Base-by-base conservation (phyloP, 73 alveolate species). In the Durusdinium trenchii region DNA sequence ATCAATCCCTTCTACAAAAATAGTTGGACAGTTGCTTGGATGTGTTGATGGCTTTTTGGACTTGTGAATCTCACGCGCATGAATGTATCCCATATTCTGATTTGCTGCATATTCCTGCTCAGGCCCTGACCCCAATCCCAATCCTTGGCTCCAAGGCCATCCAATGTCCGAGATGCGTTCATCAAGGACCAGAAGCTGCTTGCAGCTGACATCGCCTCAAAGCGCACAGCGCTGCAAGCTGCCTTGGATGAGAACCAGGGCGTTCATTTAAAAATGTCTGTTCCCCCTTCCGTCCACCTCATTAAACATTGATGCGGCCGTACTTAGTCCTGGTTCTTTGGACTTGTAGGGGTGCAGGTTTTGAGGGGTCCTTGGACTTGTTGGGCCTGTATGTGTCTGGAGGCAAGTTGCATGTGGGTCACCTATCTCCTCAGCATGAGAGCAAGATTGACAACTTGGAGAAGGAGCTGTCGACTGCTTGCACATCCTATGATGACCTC, bases 231-330 rank as follows among this genome's bases (percentile, higher is more conserved):
- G 14, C 28, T 73, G 84, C 84, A 73, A 40, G 84, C 84, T 9
- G 84, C 84, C 30, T n/a, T 73, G 84, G 84, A 73, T 36, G n/a
- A n/a, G 20, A n/a, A 73, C 51, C 35, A 73, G 84, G 84, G 40
- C 84, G n/a, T 23, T 71, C 30, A 32, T 60, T 23, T 23, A 23
- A 32, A 32, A 60, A 12, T 16, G 23, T 57, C 69, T 23, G 23
- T 57, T 57, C 32, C 69, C 23, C 69, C 32, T 12, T 57, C 18
- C 73, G 18, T 60, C 12, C 12, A 57, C 69, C 69, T 57, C 30
- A 60, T 60, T 60, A 23, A 60, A 57, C 12, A 57, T 57, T 57
- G 69, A 16, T 12, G 69, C 23, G 23, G 32, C 32, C 23, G 23
- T 23, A 57, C 32, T 57, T 57, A 12, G 23, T 57, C 69, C 69